phyloP scores from a whole-genome alignment of 495 filamentous ascomycete genomes.

The Tuber microsphaerosporum region DNA sequence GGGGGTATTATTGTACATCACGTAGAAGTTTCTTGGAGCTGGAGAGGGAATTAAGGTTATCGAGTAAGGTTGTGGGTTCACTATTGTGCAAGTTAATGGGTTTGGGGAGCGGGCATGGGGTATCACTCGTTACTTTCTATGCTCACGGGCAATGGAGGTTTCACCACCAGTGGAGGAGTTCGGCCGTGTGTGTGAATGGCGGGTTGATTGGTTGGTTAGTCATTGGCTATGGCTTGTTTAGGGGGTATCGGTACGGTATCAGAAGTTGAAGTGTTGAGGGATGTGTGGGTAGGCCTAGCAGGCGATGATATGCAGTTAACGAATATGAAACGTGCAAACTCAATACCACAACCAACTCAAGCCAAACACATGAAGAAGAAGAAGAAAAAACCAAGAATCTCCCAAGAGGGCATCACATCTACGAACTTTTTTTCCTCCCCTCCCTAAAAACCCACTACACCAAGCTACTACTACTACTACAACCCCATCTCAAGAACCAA shows the following conservation, averaged over 20 bases:
- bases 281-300: not conserved
- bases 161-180: not conserved
- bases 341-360: not conserved
- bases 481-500: slow-evolving; percentile 53
- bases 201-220: not conserved
- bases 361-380: not conserved
- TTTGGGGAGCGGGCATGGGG: not conserved
- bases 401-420: not conserved
- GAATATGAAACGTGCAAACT: not conserved
- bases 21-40: not conserved
- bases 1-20: not conserved
- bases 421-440: not conserved
- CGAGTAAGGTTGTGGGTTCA: not conserved
- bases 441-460: not conserved
- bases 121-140: not conserved
- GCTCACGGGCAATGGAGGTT: not conserved
- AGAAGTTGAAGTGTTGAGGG: not conserved
- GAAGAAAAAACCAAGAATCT: not conserved
- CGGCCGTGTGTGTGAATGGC: not conserved
- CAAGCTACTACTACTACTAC: not conserved
- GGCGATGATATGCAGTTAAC: not conserved
- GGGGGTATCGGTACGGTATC: not conserved
- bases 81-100: not conserved
- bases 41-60: not conserved
- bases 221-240: not conserved